phyloP scores from a whole-genome alignment of 345 rosid species.

The Syzygium jambos region DNA sequence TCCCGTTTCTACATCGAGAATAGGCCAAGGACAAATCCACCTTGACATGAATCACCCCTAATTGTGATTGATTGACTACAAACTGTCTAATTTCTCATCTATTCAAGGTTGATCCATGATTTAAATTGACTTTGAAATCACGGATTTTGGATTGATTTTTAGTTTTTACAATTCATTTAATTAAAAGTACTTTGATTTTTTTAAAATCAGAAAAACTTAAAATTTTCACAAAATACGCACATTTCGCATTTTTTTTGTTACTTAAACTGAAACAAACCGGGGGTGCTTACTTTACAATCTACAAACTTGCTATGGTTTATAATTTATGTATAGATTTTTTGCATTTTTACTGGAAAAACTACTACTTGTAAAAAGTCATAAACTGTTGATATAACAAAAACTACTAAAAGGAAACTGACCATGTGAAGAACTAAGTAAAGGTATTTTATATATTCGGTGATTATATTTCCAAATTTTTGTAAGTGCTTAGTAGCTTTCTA shows the following conservation, averaged over 20 bases:
- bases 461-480: accelerated
- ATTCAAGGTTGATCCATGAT: not conserved
- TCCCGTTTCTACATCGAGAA: too few species aligned
- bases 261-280: not conserved
- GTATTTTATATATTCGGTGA: not conserved
- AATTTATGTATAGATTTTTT: not conserved
- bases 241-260: accelerated
- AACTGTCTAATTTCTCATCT: not conserved
- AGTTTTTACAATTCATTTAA: not conserved
- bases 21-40: not conserved
- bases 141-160: not conserved
- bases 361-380: not conserved
- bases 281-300: not conserved
- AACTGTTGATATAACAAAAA: not conserved
- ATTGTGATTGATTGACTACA: not conserved
- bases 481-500: not conserved
- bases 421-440: not conserved
- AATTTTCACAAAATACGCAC: not conserved
- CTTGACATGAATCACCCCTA: not conserved
- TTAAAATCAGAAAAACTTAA: not conserved
- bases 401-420: not conserved
- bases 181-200: not conserved
- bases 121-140: not conserved
- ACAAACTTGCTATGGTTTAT: not conserved
- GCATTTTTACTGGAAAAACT: not conserved